Evolutionary conservation across 163 green algal genomes (phyloP), one percentile per base, ranked within the genome.

Genomic region (Picocystis sp.): DNA sequence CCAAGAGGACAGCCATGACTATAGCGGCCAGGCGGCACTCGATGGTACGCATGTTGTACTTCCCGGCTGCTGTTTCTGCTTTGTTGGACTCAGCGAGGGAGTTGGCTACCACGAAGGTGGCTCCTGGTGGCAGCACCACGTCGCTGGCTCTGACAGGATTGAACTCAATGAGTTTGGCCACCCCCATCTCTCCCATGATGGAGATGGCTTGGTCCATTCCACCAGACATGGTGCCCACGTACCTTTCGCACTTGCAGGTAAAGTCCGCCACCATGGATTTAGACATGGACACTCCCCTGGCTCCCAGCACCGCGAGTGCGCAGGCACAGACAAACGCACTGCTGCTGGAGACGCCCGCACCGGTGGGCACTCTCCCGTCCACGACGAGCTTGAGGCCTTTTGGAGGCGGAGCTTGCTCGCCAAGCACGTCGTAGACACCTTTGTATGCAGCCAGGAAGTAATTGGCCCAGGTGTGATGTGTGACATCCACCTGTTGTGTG

Each of bases 151-250:
- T 47, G 53, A 90, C 78, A 23, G 89, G 87, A 70, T 94, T 85
- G 70, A 98, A 97, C 45, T 94, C 78, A 11, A 97, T 62, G 21
- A 87, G 67, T 63, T 87, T 87, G 51, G 87, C 83, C 12, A 90
- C 70, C 41, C 79, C 83, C 3, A 53, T 65, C 64, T 73, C 68
- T 49, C 75, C 88, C 84, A 96, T 92, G 50, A 96, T 82, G 53
- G 61, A 80, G 60, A 95, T 93, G 13, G 88, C 88, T 71, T 97
- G 86, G 73, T 97, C 88, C 88, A 97, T 97, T 58, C 88, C 88
- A 15, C 88, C 86, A 2, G 66, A 79, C 52, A 77, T 60, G 24
- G 75, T 91, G 13, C 83, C 78, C 55, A 93, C 82, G 49, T 89
- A 80, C 13, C 71, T 74, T 70, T 96, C 87, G 11, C 78, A 83